Evolutionary conservation across 75 land plant species (phyloP), one percentile per base, ranked within the genome.

Genomic region (Pinus albicaulis): DNA sequence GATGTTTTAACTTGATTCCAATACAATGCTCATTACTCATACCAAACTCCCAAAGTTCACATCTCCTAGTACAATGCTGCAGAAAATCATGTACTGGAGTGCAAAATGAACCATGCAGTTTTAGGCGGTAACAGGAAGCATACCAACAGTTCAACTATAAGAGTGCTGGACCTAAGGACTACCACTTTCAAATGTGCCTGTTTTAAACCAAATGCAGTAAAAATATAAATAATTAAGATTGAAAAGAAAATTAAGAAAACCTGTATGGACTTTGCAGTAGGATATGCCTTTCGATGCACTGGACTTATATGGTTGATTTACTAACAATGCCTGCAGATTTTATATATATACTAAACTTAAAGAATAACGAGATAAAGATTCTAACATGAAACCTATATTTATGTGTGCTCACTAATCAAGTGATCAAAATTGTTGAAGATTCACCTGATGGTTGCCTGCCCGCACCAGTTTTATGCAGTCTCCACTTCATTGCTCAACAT

Each of bases 391-490:
- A 8, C 38, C 13, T 44, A 68, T 5, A 68, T 41, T 36, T 8
- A 68, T 7, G 2, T 41, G 52, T 38, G n/a, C 20, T 38, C 34
- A 7, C 71, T n/a, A 38, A 36, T 68, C 17, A 38, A 66, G 41
- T 41, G 23, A 41, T 36, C 71, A 68, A 68, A 20, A 3, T 20
- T 68, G 2, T 19, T 68, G 55, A 48, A 11, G 56, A 41, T 76
- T 81, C 12, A 97, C 99, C 98, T 92, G 98, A 86, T 97, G 98
- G 59, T 97, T 90, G 38, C 99, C 99, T 56, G 99, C 93, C 57
- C 89, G 88, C 7, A 97, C 89, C 59, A 81, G 83, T 52, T 86
- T 90, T 60, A 97, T 79, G 71, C 82, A 83, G 87, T 97, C 99
- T 55, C 95, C 94, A 78, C 99, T 97, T 85, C 73, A 87, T 81